A percentile compares a stretch with the other conserved stretches of the same genome.
Conservation (phyloP, 495 filamentous ascomycete genomes). For the Penicillium cinerascens region DNA sequence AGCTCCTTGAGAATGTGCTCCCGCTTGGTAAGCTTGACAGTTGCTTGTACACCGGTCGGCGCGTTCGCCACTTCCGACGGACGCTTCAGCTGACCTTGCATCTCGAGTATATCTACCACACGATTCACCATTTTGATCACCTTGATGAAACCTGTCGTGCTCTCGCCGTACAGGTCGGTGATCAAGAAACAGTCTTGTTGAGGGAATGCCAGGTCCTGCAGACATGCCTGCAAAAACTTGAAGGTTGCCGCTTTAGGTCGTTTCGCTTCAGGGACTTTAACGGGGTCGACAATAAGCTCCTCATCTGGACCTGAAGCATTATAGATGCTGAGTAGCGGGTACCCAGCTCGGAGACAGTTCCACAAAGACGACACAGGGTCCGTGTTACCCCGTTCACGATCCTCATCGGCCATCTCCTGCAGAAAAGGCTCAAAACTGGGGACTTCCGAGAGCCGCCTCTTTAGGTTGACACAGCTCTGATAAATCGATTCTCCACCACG, state of each 20-base stretch:
- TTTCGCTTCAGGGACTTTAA: slow-evolving; percentile 58
- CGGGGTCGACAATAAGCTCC: slow-evolving; percentile 60
- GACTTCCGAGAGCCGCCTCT: slow-evolving; percentile 73
- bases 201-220: slow-evolving; percentile 69
- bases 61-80: slow-evolving; percentile 45
- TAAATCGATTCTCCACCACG: slow-evolving; percentile 90
- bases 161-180: slow-evolving; percentile 84
- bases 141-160: slow-evolving; percentile 97
- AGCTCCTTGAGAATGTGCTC: slow-evolving; percentile 88
- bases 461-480: slow-evolving; percentile 85
- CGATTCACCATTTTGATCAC: slow-evolving; percentile 82
- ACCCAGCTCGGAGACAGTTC: slow-evolving; percentile 79
- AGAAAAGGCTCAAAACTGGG: slow-evolving; percentile 76
- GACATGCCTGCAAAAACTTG: slow-evolving; percentile 66
- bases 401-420: slow-evolving; percentile 58
- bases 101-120: slow-evolving; percentile 81
- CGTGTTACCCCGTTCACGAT: slow-evolving; percentile 54
- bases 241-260: slow-evolving; percentile 66
- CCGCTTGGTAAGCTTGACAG: slow-evolving; percentile 66
- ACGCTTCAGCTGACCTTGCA: slow-evolving; percentile 63
- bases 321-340: slow-evolving; percentile 83
- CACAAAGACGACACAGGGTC: slow-evolving; percentile 91
- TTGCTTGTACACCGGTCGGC: slow-evolving; percentile 39
- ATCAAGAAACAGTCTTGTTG: slow-evolving; percentile 86
- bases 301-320: slow-evolving; percentile 70